Percentiles rank a stretch among this genome's conserved stretches.
These are phyloP conservation scores for Austroboletus niveus DNA, from an alignment of 1,284 basidiomycete genomes.

Conservation along the genomic window DNA sequence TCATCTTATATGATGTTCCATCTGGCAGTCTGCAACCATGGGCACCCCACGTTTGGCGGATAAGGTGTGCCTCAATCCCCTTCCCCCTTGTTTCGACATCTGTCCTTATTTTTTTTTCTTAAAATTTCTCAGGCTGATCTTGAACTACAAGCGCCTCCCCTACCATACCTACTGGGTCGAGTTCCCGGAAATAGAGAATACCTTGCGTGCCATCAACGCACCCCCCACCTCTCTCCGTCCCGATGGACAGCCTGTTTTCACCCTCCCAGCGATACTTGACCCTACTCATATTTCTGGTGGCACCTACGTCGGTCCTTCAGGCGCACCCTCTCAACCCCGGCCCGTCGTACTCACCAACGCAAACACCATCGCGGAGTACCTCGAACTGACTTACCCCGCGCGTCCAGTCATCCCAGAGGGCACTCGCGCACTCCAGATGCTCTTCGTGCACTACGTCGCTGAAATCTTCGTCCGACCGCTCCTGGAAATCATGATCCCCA, in stretches of 20 bases:
- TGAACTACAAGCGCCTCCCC: slow-evolving; percentile 69
- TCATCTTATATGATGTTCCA: slow-evolving; percentile 65
- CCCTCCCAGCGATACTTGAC: slow-evolving; percentile 63
- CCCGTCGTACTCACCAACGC: slow-evolving; percentile 54
- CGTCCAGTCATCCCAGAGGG: slow-evolving; percentile 68
- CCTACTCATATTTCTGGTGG: slow-evolving; percentile 16
- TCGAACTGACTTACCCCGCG: slow-evolving; percentile 65
- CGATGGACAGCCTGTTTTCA: slow-evolving; percentile 62
- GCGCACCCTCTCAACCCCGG: slow-evolving; percentile 23
- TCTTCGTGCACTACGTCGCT: slow-evolving; percentile 69
- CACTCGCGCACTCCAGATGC: slow-evolving; percentile 58
- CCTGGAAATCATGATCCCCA: slow-evolving; percentile 65
- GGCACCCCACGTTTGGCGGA: slow-evolving; percentile 71
- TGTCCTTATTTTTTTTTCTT: neutral
- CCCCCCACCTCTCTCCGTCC: slow-evolving; percentile 49
- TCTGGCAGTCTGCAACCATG: slow-evolving; percentile 61
- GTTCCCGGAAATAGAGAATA: slow-evolving; percentile 62
- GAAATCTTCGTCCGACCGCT: slow-evolving; percentile 65
- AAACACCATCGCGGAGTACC: slow-evolving; percentile 65
- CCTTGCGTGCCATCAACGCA: slow-evolving; percentile 56
- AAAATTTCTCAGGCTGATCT: slow-evolving; percentile 48
- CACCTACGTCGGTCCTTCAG: slow-evolving; percentile 4
- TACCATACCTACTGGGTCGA: slow-evolving; percentile 70
- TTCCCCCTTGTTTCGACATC: slow-evolving; percentile 1
- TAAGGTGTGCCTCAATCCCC: slow-evolving; percentile 25